Evolutionary conservation across 306 rosid genomes (phyloP).

Genomic region (Malus fusca): DNA sequence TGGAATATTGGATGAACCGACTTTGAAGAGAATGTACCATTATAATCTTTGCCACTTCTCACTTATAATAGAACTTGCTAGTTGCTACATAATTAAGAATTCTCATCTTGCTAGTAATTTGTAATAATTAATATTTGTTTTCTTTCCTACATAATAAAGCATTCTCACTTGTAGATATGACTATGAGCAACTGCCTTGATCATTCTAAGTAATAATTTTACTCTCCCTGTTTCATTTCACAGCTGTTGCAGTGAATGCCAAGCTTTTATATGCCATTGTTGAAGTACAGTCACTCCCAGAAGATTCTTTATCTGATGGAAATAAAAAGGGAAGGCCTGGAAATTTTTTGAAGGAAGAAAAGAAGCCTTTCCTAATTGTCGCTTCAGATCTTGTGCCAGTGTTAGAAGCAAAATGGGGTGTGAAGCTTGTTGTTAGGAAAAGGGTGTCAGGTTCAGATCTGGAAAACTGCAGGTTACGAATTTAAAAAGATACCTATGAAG

Average conservation of each 20-base stretch:
- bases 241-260: slow-evolving; percentile 95
- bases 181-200: not conserved
- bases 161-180: not conserved
- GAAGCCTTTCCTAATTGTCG: slow-evolving; percentile 71
- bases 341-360: slow-evolving; percentile 67
- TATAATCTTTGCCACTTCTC: not conserved
- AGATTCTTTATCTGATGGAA: slow-evolving; percentile 45
- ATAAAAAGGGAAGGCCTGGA: slow-evolving; percentile 49
- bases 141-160: not conserved
- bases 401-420: slow-evolving; percentile 87
- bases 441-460: slow-evolving; percentile 68
- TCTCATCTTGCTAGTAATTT: not conserved
- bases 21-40: not conserved
- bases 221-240: slow-evolving; percentile 16
- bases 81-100: not conserved
- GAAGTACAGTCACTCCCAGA: slow-evolving; percentile 51
- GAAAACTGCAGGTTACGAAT: slow-evolving; percentile 77
- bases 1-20: not conserved
- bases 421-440: slow-evolving; percentile 59
- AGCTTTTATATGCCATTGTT: slow-evolving; percentile 86
- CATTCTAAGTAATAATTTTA: slow-evolving; percentile 3
- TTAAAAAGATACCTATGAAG: slow-evolving; percentile 1
- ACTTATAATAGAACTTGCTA: not conserved
- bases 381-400: slow-evolving; percentile 78
- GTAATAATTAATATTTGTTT: not conserved